phyloP scores from a whole-genome alignment of 2,329 filamentous ascomycete species.

The Dothideomycetes sp. region DNA sequence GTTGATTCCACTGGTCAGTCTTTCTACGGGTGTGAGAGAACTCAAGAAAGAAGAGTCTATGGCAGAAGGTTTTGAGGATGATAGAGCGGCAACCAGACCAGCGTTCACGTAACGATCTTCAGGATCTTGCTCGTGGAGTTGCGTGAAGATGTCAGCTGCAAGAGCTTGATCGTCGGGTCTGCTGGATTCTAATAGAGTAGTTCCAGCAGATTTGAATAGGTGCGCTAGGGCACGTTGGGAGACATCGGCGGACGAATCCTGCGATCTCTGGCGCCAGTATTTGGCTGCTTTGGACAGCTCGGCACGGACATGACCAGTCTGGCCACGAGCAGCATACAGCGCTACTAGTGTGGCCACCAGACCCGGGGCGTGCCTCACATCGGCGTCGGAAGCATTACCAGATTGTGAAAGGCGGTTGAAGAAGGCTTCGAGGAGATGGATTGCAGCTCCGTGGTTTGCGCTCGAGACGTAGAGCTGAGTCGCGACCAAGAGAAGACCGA shows the following conservation, averaged over 20 bases:
- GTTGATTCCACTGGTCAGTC: constrained; percentile 53
- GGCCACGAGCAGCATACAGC: constrained; percentile 67
- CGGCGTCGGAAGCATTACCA: constrained; percentile 46
- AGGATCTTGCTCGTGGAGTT: constrained; percentile 57
- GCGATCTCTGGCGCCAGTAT: constrained; percentile 64
- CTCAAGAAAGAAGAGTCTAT: constrained; percentile 45
- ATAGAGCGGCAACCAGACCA: constrained; percentile 77
- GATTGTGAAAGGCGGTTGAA: constrained; percentile 61
- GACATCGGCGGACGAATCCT: constrained; percentile 26
- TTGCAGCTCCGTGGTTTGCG: constrained; percentile 63
- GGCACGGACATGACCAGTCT: constrained; percentile 59
- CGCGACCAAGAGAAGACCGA: constrained; percentile 70
- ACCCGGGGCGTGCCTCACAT: constrained; percentile 74
- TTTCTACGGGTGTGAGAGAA: constrained; percentile 52
- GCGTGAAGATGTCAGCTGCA: constrained; percentile 71
- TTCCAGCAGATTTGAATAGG: constrained; percentile 72
- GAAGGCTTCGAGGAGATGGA: constrained; percentile 66
- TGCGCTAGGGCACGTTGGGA: constrained; percentile 40
- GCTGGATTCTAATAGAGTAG: constrained; percentile 68
- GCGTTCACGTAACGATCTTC: constrained; percentile 63
- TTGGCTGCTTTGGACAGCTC: constrained; percentile 71
- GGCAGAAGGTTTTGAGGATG: constrained; percentile 50
- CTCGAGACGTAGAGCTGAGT: constrained; percentile 70
- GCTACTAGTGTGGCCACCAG: constrained; percentile 71
- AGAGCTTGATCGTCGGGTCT: constrained; percentile 56